phyloP scores from a whole-genome alignment of 1,284 basidiomycete genomes.

The Phylloboletellus chloephorus region DNA sequence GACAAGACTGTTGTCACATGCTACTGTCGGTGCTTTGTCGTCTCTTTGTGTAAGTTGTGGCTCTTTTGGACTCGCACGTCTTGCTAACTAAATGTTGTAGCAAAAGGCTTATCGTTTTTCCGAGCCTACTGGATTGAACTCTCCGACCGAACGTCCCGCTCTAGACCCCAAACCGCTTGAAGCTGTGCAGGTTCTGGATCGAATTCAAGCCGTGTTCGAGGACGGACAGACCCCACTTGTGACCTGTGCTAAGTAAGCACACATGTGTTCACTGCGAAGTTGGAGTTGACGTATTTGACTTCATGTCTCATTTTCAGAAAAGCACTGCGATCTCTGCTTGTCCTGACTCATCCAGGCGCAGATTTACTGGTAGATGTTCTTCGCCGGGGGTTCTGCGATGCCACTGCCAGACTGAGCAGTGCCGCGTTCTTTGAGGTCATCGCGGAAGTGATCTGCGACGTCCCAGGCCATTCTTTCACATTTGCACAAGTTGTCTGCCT shows the following conservation, averaged over 20 bases:
- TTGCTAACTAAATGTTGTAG: constrained; percentile 34
- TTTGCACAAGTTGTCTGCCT: constrained; percentile 79
- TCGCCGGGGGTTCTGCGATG: constrained; percentile 64
- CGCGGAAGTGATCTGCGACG: constrained; percentile 64
- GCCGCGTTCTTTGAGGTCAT: constrained; percentile 72
- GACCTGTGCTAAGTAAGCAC: constrained; percentile 56
- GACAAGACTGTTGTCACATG: constrained; percentile 67
- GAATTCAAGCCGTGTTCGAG: constrained; percentile 62
- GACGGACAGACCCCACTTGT: constrained; percentile 50
- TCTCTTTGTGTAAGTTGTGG: constrained; percentile 69
- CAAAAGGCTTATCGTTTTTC: constrained; percentile 70
- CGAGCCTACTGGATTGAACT: constrained; percentile 47
- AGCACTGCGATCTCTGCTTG: constrained; percentile 70
- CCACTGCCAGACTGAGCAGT: constrained; percentile 41
- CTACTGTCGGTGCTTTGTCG: constrained; percentile 79
- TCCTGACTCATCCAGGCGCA: constrained; percentile 53
- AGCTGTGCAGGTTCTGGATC: constrained; percentile 50
- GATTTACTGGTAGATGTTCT: constrained; percentile 69
- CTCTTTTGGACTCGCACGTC: neutral
- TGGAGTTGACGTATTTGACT: constrained; percentile 12
- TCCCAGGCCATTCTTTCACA: constrained; percentile 55
- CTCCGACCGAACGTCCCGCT: constrained; percentile 53
- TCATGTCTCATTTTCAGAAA: constrained; percentile 44
- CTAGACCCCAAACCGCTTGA: constrained; percentile 53
- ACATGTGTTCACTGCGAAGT: neutral